These are phyloP conservation scores for Aphanomyces invadans DNA, from an alignment of 352 stramenopile species.

Conservation along the genomic window DNA sequence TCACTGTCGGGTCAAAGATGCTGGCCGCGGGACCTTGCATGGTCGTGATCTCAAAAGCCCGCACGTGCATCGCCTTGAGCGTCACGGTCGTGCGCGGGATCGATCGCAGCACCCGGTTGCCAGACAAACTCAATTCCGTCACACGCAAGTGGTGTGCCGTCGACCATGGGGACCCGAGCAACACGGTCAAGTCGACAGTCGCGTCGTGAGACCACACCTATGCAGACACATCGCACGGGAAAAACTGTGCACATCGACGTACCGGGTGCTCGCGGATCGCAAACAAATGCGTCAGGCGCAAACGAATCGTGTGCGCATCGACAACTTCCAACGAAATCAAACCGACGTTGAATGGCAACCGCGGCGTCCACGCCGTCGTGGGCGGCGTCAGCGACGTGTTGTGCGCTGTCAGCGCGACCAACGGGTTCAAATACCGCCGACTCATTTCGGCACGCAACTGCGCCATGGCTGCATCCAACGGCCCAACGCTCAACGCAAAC, in stretches of 20 bases:
- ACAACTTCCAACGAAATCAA: conserved; percentile 86
- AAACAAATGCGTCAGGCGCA: conserved; percentile 94
- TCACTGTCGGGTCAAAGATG: conserved; percentile 90
- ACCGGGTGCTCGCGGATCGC: conserved; percentile 73
- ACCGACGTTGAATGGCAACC: conserved; percentile 88
- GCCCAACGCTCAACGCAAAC: conserved; percentile 64
- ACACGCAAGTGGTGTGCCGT: conserved; percentile 44
- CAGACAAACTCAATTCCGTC: conserved; percentile 86
- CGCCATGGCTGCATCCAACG: conserved; percentile 42
- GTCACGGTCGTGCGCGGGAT: conserved; percentile 39
- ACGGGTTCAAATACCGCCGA: conserved; percentile 51
- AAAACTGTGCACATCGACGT: background rate
- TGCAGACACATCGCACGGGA: background rate
- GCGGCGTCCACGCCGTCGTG: conserved; percentile 29
- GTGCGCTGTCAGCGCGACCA: conserved; percentile 35
- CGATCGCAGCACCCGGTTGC: conserved; percentile 24
- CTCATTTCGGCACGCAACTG: conserved; percentile 59
- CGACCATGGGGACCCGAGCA: conserved; percentile 47
- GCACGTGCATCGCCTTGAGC: conserved; percentile 89
- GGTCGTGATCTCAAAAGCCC: conserved; percentile 71
- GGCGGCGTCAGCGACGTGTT: conserved; percentile 29
- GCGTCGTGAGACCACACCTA: conserved; percentile 58
- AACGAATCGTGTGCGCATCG: conserved; percentile 60
- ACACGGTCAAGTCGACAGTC: conserved; percentile 56
- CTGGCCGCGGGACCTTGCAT: conserved; percentile 48